A percentile compares a stretch with the other conserved stretches of the same genome.
phyloP scores from a whole-genome alignment of 306 rosid species.

The Prunus campanulata region DNA sequence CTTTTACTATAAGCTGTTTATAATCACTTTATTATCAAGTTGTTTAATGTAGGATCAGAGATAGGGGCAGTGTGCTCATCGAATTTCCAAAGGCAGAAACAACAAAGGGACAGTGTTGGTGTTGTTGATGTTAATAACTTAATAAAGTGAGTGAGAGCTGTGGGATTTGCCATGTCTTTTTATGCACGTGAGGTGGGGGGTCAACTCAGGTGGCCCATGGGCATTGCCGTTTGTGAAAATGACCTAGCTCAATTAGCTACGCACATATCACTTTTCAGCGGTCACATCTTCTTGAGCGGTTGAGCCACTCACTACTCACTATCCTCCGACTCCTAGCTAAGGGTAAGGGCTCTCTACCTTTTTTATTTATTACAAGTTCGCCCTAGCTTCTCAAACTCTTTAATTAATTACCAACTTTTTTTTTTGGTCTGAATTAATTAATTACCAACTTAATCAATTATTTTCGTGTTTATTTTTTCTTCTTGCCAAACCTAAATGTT shows the following conservation, averaged over 20 bases:
- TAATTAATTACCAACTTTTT: too few relatives aligned
- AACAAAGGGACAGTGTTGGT: background rate
- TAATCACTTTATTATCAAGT: background rate
- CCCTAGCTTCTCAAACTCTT: too few relatives aligned
- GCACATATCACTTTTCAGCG: conserved; percentile 27
- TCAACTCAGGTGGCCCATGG: conserved; percentile 49
- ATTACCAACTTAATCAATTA: too few relatives aligned
- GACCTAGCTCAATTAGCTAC: conserved; percentile 11
- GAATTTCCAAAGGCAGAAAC: too few relatives aligned
- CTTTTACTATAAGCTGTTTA: conserved; percentile 5
- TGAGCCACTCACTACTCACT: background rate
- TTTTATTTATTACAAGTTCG: too few relatives aligned
- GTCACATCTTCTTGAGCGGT: conserved; percentile 15
- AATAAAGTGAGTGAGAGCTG: background rate
- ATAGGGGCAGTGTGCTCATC: too few relatives aligned
- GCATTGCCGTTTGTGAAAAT: conserved; percentile 14
- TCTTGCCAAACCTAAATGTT: too few relatives aligned
- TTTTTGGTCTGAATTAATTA: too few relatives aligned
- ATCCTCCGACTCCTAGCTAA: background rate
- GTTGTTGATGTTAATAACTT: too few relatives aligned
- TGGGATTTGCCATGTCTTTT: background rate
- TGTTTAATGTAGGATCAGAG: background rate
- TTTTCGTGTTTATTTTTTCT: too few relatives aligned
- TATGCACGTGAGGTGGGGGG: conserved; percentile 53
- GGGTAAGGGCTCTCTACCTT: too few relatives aligned